These are phyloP conservation scores for Tuctoria greenei DNA, from an alignment of 176 grass and related monocot genomes.

Conservation along the genomic window DNA sequence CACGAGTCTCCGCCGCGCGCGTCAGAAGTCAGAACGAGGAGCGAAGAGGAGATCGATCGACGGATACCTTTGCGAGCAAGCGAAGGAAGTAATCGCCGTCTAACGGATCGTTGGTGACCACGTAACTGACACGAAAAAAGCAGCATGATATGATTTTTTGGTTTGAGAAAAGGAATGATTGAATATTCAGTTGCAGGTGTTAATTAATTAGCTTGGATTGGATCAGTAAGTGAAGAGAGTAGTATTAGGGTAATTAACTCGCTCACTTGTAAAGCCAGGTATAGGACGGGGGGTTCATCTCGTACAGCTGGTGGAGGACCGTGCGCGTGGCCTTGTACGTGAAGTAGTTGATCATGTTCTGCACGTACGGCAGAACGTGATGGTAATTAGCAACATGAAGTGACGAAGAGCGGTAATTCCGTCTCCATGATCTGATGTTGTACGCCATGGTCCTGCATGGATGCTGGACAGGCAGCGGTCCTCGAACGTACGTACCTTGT, in stretches of 20 bases:
- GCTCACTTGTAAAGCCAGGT: conserved; percentile 80
- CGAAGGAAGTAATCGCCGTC: conserved; percentile 72
- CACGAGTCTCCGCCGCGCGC: neutral
- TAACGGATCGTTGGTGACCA: conserved; percentile 48
- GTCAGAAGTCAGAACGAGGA: conserved; percentile 5
- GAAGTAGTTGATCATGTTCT: conserved; percentile 93
- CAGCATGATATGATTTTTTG: neutral
- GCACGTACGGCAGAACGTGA: conserved; percentile 19
- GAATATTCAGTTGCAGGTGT: neutral
- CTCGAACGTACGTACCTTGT: conserved; percentile 26
- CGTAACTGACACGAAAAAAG: conserved; percentile 60
- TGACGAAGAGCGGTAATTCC: no score
- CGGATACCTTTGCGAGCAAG: conserved; percentile 60
- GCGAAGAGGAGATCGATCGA: neutral
- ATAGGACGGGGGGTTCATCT: conserved; percentile 90
- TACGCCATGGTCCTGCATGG: no score
- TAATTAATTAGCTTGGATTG: neutral
- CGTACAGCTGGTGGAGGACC: conserved; percentile 88
- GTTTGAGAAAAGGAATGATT: neutral
- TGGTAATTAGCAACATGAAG: no score
- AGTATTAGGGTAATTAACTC: neutral
- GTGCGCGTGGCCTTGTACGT: conserved; percentile 92
- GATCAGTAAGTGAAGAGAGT: neutral
- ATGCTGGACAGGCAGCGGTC: no score
- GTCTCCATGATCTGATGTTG: no score